These are phyloP conservation scores for Suillus weaverae DNA, from an alignment of 768 basidiomycete species.

Conservation along the genomic window DNA sequence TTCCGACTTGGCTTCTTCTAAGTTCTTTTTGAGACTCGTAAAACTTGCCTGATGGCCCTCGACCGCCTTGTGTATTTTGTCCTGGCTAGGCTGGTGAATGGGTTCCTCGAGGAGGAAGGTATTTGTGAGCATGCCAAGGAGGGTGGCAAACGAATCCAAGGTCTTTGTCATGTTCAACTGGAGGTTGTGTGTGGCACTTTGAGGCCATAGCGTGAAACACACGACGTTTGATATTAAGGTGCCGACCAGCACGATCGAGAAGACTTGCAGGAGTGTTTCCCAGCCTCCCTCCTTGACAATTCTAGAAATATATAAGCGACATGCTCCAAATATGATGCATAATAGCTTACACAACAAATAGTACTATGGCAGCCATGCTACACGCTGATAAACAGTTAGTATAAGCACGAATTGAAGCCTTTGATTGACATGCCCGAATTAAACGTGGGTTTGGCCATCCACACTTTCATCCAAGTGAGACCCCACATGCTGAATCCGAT, in stretches of 20 bases:
- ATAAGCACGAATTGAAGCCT: not conserved
- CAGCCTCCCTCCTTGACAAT: slow-evolving; percentile 89
- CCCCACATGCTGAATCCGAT: slow-evolving; percentile 79
- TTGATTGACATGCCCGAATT: slow-evolving; percentile 65
- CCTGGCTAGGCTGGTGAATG: slow-evolving; percentile 53
- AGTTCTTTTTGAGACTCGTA: slow-evolving; percentile 81
- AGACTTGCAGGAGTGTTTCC: slow-evolving; percentile 68
- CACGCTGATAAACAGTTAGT: slow-evolving; percentile 49
- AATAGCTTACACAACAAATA: slow-evolving; percentile 72
- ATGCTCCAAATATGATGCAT: not conserved
- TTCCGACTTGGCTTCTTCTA: slow-evolving; percentile 87
- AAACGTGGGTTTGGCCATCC: slow-evolving; percentile 87
- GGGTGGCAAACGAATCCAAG: slow-evolving; percentile 84
- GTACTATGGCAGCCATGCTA: slow-evolving; percentile 80
- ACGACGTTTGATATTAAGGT: slow-evolving; percentile 77
- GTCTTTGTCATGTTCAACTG: slow-evolving; percentile 85
- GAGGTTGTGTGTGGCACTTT: slow-evolving; percentile 78
- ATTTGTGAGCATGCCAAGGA: slow-evolving; percentile 77
- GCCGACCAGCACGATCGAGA: slow-evolving; percentile 77
- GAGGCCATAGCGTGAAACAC: slow-evolving; percentile 84
- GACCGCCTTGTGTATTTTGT: slow-evolving; percentile 75
- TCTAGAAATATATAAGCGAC: slow-evolving; percentile 36
- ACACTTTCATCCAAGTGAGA: slow-evolving; percentile 89
- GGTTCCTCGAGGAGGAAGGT: slow-evolving; percentile 84
- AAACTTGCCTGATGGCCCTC: slow-evolving; percentile 87